Evolutionary conservation across 495 filamentous ascomycete species (phyloP).

Genomic region (Elaphomyces granulatus): DNA sequence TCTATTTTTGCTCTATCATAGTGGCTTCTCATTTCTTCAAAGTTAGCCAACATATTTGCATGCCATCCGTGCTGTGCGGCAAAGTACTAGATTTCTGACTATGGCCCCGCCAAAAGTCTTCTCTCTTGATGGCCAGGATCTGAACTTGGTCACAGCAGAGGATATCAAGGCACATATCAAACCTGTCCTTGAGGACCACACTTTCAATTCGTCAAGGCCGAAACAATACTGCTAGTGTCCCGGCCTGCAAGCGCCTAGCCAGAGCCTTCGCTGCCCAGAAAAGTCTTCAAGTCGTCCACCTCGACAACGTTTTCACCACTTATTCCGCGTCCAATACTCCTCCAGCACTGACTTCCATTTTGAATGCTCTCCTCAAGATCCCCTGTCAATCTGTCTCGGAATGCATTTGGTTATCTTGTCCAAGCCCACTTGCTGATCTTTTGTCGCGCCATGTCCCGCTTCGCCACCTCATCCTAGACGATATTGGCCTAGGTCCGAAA

Average conservation of each 20-base stretch:
- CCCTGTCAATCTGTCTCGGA: slow-evolving; percentile 91
- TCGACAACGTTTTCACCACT: slow-evolving; percentile 94
- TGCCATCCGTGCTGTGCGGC: no score
- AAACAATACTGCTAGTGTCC: slow-evolving; percentile 84
- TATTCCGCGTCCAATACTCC: slow-evolving; percentile 91
- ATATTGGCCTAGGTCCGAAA: slow-evolving; percentile 90
- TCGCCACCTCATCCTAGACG: slow-evolving; percentile 85
- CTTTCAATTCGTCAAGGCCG: slow-evolving; percentile 66
- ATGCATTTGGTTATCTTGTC: slow-evolving; percentile 91
- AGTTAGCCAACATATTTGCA: no score
- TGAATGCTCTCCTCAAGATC: slow-evolving; percentile 71
- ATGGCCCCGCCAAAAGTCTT: slow-evolving; percentile 59
- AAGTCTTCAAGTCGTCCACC: slow-evolving; percentile 66
- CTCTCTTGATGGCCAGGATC: slow-evolving; percentile 75
- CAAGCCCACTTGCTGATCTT: slow-evolving; percentile 74
- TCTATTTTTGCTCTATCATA: no score
- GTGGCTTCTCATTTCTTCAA: no score
- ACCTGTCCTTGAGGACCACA: slow-evolving; percentile 49
- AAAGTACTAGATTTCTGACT: no score
- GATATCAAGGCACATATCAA: slow-evolving; percentile 79
- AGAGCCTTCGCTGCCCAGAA: slow-evolving; percentile 67
- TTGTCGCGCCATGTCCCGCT: slow-evolving; percentile 73
- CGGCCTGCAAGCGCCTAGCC: slow-evolving; percentile 70
- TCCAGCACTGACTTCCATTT: slow-evolving; percentile 66
- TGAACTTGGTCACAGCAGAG: slow-evolving; percentile 77